phyloP scores from a whole-genome alignment of 768 basidiomycete species.

The Xerocomellus chrysenteron region DNA sequence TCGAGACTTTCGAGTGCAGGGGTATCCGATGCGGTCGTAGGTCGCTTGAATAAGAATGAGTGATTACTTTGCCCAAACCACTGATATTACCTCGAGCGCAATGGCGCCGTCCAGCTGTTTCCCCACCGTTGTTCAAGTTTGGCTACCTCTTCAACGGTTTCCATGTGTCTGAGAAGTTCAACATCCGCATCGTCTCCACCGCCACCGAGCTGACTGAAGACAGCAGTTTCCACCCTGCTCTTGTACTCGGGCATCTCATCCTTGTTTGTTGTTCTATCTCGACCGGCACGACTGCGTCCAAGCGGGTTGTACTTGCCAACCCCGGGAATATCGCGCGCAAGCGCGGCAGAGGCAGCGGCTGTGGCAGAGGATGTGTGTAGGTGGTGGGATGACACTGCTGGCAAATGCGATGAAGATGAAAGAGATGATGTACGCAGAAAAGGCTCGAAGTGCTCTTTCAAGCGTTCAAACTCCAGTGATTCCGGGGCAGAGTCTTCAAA shows the following conservation, averaged over 20 bases:
- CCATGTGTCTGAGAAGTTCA: slow-evolving; percentile 65
- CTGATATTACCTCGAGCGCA: slow-evolving; percentile 54
- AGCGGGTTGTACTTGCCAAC: slow-evolving; percentile 75
- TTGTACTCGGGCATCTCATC: slow-evolving; percentile 80
- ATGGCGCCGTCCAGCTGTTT: slow-evolving; percentile 71
- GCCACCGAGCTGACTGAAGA: slow-evolving; percentile 51
- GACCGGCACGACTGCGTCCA: slow-evolving; percentile 45
- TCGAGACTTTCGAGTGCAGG: slow-evolving; percentile 89
- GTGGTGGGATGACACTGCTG: slow-evolving; percentile 59
- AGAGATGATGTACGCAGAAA: slow-evolving; percentile 82
- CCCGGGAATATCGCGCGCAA: slow-evolving; percentile 85
- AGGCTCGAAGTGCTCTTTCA: slow-evolving; percentile 97
- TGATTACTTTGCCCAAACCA: neutral
- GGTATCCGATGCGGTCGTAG: slow-evolving; percentile 88
- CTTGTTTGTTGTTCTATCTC: slow-evolving; percentile 65
- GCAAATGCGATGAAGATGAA: slow-evolving; percentile 61
- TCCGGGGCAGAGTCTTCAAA: slow-evolving; percentile 84
- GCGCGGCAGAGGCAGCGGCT: slow-evolving; percentile 85
- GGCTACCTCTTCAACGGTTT: slow-evolving; percentile 61
- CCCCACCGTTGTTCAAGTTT: slow-evolving; percentile 78
- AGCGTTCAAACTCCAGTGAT: slow-evolving; percentile 84
- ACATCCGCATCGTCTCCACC: slow-evolving; percentile 69
- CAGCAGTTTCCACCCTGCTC: slow-evolving; percentile 63
- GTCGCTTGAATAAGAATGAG: slow-evolving; percentile 48
- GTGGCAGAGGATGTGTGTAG: slow-evolving; percentile 79